Evolutionary conservation across 148 eudicot species (phyloP).

Genomic region (Chenopodium quinoa): DNA sequence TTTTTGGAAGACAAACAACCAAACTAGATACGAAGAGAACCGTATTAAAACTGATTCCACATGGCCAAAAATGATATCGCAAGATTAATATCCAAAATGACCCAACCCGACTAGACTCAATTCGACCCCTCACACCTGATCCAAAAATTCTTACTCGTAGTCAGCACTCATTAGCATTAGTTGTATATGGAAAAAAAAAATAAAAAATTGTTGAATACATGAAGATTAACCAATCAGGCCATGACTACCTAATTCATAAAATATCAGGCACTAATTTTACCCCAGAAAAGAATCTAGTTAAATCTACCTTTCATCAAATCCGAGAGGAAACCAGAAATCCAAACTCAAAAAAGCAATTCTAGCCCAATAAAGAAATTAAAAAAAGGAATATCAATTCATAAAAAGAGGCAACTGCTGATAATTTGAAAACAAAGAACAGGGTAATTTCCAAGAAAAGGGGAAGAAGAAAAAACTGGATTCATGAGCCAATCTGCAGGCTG

Average conservation of each 20-base stretch:
- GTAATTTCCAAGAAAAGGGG: neutral
- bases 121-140: no score
- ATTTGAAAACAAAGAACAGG: neutral
- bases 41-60: no score
- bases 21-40: no score
- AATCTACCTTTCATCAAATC: neutral
- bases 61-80: no score
- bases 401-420: neutral
- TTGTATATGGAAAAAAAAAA: no score
- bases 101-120: no score
- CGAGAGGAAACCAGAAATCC: neutral
- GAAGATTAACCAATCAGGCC: neutral
- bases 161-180: no score
- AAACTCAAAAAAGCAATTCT: neutral
- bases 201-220: no score
- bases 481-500: neutral
- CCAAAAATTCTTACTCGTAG: no score
- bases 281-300: neutral
- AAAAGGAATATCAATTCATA: neutral
- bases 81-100: no score
- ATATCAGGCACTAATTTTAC: neutral
- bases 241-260: neutral
- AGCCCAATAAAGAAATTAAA: neutral
- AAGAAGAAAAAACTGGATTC: neutral
- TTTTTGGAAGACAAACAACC: no score